phyloP scores from a whole-genome alignment of 2,329 filamentous ascomycete species.

The Sphaerulina populicola region DNA sequence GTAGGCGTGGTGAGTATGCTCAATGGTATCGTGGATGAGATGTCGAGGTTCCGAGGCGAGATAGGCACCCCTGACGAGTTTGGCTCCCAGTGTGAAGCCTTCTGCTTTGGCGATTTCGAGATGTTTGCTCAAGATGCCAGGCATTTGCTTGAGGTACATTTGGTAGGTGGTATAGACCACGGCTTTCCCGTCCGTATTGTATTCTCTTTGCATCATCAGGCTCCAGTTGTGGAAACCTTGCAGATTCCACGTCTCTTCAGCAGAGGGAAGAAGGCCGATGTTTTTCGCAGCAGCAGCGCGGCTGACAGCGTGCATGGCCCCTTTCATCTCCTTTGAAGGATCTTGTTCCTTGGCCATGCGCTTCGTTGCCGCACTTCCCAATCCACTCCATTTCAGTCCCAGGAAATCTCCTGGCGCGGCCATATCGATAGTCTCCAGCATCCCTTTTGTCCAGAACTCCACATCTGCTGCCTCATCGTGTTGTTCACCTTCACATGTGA shows the following conservation, averaged over 20 bases:
- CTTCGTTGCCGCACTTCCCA: constrained; percentile 63
- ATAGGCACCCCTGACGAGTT: constrained; percentile 52
- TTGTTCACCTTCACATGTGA: constrained; percentile 49
- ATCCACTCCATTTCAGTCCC: constrained; percentile 65
- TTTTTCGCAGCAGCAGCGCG: constrained; percentile 59
- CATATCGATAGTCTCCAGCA: constrained; percentile 60
- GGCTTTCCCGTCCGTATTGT: constrained; percentile 46
- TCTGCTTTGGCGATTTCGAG: constrained; percentile 41
- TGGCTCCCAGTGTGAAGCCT: constrained; percentile 48
- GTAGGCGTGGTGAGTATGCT: constrained; percentile 55
- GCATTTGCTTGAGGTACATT: constrained; percentile 44
- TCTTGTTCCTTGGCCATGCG: constrained; percentile 55
- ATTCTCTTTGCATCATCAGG: constrained; percentile 60
- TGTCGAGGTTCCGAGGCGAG: constrained; percentile 43
- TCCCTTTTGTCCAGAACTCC: constrained; percentile 62
- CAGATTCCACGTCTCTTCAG: constrained; percentile 73
- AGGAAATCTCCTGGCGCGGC: constrained; percentile 47
- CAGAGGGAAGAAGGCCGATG: constrained; percentile 72
- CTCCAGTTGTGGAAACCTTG: constrained; percentile 74
- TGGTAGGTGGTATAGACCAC: constrained; percentile 64
- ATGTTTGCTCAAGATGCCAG: constrained; percentile 30
- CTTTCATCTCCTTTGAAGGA: constrained; percentile 56
- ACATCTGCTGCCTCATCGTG: constrained; percentile 55
- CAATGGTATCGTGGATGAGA: constrained; percentile 48
- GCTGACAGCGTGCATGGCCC: constrained; percentile 68